Evolutionary conservation across 768 basidiomycete species (phyloP), one percentile per base, ranked within the genome.

Genomic region (Mrakia frigida): DNA sequence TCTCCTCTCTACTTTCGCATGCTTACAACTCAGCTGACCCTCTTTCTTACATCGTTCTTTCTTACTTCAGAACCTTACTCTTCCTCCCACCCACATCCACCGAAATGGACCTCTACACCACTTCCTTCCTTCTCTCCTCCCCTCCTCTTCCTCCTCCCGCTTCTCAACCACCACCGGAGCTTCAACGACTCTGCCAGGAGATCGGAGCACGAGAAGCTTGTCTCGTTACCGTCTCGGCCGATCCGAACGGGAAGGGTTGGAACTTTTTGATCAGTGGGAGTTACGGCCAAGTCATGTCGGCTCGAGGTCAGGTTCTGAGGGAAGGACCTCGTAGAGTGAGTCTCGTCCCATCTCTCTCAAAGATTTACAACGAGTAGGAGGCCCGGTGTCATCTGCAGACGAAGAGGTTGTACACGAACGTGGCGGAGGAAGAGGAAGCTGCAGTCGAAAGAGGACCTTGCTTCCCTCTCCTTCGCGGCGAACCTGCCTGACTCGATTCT

Each of bases 71-170:
- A 13, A 68, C 23, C 53, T 21, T 4, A 59, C n/a, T 53, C 37
- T 16, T 33, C n/a, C 35, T 56, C 35, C n/a, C 53, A 35, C 33
- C 53, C 25, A 33, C 21, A n/a, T n/a, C 35, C 35, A 9, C 35
- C 37, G 53, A 33, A 37, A 95, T 97, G 94, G 94, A 97, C 83
- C 89, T 95, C 83, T 96, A 95, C 88, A 92, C 93, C 74, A 92
- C 92, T 80, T 92, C 93, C 82, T 95, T 97, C 87, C 80, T 79
- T 74, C 75, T 76, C 37, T 60, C 81, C 16, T 75, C 79, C 25
- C 78, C 80, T 39, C 78, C 80, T n/a, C 72, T 63, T 72, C 80
- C 73, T 35, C 65, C 61, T 43, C 53, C 41, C 56, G 73, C 56
- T 72, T 79, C 70, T 61, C 74, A 68, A 78, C 75, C 65, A 3